These are phyloP conservation scores for Euptelea pleiosperma DNA, from an alignment of 164 flowering plant genomes.

Conservation along the genomic window DNA sequence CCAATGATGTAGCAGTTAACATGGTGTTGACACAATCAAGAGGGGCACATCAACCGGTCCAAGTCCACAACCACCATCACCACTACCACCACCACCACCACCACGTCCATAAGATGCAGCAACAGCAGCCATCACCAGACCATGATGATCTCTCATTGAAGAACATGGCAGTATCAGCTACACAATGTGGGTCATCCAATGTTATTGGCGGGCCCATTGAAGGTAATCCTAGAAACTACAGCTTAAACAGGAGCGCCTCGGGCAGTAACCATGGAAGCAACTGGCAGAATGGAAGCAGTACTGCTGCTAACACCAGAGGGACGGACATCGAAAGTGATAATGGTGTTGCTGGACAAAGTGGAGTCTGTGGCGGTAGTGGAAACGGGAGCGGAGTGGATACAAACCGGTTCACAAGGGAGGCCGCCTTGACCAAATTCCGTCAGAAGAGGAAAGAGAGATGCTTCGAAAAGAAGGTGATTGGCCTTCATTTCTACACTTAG, in stretches of 20 bases:
- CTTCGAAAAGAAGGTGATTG: constrained; percentile 70
- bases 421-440: constrained; percentile 77
- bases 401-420: constrained; percentile 58
- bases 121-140: constrained; percentile 29
- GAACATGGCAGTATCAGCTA: constrained; percentile 33
- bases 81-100: constrained; percentile 61
- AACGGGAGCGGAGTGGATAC: constrained; percentile 45
- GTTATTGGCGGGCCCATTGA: constrained; percentile 35
- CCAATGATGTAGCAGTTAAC: constrained; percentile 26
- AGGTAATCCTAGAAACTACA: constrained; percentile 42
- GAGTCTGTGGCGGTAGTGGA: constrained; percentile 33
- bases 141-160: constrained; percentile 37
- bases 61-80: constrained; percentile 57
- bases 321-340: constrained; percentile 46
- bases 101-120: constrained; percentile 39
- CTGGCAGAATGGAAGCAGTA: constrained; percentile 54
- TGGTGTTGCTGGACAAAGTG: constrained; percentile 41
- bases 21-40: constrained; percentile 24
- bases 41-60: constrained; percentile 36
- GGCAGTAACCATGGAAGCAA: constrained; percentile 79
- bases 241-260: constrained; percentile 64
- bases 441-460: constrained; percentile 82
- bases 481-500: background rate
- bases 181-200: constrained; percentile 61
- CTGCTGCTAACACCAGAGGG: constrained; percentile 33